Conservation (phyloP, 2,329 filamentous ascomycete species). For the Fusarium sp. region DNA sequence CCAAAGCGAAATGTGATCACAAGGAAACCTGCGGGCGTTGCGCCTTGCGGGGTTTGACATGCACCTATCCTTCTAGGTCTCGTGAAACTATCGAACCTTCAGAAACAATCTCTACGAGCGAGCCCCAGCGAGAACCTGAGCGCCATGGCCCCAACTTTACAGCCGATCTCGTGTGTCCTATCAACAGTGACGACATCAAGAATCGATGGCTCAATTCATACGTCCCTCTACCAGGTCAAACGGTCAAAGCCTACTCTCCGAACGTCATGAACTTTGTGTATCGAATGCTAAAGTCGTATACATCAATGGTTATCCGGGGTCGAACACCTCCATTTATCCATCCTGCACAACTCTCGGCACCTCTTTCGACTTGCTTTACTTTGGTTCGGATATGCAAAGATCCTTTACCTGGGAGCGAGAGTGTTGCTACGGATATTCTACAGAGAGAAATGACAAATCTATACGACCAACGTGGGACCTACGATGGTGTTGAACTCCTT, state of each 20-base stretch:
- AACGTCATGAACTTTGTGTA: slow-evolving; percentile 57
- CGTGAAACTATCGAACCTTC: no score
- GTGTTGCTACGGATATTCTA: slow-evolving; percentile 53
- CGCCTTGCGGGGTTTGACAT: background rate
- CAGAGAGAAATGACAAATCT: slow-evolving; percentile 60
- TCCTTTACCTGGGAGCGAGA: slow-evolving; percentile 52
- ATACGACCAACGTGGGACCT: slow-evolving; percentile 46
- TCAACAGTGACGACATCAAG: slow-evolving; percentile 61
- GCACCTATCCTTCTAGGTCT: background rate
- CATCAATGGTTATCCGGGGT: slow-evolving; percentile 54
- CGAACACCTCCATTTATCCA: slow-evolving; percentile 62
- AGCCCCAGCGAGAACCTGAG: background rate
- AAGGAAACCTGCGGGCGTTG: background rate
- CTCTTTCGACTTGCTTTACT: slow-evolving; percentile 58
- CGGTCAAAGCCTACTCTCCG: slow-evolving; percentile 57
- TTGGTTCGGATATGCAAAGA: slow-evolving; percentile 57
- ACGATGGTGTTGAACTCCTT: slow-evolving; percentile 53
- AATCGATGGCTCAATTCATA: slow-evolving; percentile 64
- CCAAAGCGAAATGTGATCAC: background rate
- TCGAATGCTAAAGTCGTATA: slow-evolving; percentile 61
- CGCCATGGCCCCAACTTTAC: background rate
- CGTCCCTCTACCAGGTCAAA: slow-evolving; percentile 60
- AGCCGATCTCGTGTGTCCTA: slow-evolving; percentile 57
- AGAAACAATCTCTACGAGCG: background rate
- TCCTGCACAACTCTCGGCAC: slow-evolving; percentile 52